Evolutionary conservation across 78 protist species (phyloP), one percentile per base, ranked within the genome.

Genomic region (Creolimax fragrantissima): DNA sequence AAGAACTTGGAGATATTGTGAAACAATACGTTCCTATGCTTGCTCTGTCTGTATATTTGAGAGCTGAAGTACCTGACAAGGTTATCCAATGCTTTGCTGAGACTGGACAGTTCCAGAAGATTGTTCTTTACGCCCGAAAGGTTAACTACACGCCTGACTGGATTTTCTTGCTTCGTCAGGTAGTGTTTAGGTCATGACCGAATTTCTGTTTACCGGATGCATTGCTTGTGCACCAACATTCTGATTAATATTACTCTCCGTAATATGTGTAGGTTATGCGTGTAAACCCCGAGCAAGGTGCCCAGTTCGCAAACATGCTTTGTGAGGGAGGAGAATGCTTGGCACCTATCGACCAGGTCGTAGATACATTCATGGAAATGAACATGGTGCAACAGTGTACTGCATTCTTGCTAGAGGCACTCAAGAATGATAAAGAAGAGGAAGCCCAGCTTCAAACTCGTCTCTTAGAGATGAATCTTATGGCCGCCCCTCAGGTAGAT

Each of bases 1-100:
- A 99, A 95, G 98, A 97, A 91, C 97, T 99, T 44, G 99, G 99
- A 41, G 99, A 99, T 93, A 43, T 95, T 41, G 90, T 98, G 74
- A 94, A 95, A 90, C 94, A 37, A 84, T 90, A 35, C 39, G 96
- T 94, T 90, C 81, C 91, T 24, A 92, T 94, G 58, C 45, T 97
- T 3, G 99, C 99, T 3, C 97, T 97, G 37, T 66, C 95, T n/a
- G 93, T 98, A 81, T 98, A 98, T 96, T 93, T 95, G 66, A 95
- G 96, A 35, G 98, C 96, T 41, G 47, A 93, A 7, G 92, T 94
- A 4, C 95, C 94, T 3, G 93, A 42, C 32, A 98, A 98, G 95
- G 99, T 97, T 32, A 94, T 98, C 83, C 92, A 93, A n/a, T 89
- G 94, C 92, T 94, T 98, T 43, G 95, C 98, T 3, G 98, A 96